Base-by-base conservation (phyloP, 352 stramenopile species). In the Globisporangium canariense region DNA sequence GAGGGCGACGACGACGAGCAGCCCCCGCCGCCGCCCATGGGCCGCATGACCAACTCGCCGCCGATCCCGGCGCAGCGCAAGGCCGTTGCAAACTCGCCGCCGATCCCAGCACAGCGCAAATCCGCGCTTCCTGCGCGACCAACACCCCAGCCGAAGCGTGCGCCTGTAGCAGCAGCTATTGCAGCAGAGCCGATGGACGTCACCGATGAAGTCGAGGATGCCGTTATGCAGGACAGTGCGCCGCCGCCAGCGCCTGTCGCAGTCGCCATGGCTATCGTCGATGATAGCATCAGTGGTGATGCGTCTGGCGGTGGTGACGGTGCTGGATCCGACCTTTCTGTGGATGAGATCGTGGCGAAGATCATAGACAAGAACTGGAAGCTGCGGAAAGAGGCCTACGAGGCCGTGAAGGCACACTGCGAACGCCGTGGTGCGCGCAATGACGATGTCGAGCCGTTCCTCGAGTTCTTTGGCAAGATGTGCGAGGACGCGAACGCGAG, bases 361-460 rank as follows among this genome's bases (percentile, higher is more conserved):
- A 22, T 94, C 53, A 74, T 71, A 14, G 86, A 96, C 58, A 94
- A 93, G 70, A 93, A 91, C 70, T 96, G 88, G 88, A 94, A 94
- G 73, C 65, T 88, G 16, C 77, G 88, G 8, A 96, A 94, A 77
- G 80, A 90, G 69, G 88, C 73, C 0, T 94, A 86, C 58, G 88
- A 94, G 25, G 62, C 89, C 41, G 65, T 92, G 51, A 96, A 91
- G 55, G 62, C 69, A 11, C 56, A 81, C 41, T 89, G 86, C 40
- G 84, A 93, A 46, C 76, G 74, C 49, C 60, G 68, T 13, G 77
- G 70, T 47, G 69, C 81, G 14, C 67, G 76, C 22, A 72, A 68
- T 6, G 74, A 75, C 22, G 76, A 86, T 34, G 77, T 89, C 40
- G 53, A 67, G 58, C 73, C 76, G 9, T 70, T 86, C 11, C 47